A percentile compares a stretch with the other conserved stretches of the same genome.
phyloP scores from a whole-genome alignment of 352 stramenopile genomes.

The Lagenidium sp. region DNA sequence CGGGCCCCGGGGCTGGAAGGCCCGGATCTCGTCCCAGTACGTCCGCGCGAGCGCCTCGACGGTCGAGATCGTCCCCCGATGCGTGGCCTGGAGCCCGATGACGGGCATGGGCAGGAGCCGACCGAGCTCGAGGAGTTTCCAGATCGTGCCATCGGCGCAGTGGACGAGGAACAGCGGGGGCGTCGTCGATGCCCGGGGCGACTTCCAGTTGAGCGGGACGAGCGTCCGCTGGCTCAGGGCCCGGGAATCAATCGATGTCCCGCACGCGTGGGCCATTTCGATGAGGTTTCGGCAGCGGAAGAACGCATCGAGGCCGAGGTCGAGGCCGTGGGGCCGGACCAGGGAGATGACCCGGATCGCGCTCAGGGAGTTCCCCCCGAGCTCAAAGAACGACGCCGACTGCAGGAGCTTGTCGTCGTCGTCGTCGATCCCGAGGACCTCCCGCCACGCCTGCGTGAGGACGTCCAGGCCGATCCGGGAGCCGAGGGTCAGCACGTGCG shows the following conservation, averaged over 20 bases:
- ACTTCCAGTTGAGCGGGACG: slow-evolving; percentile 29
- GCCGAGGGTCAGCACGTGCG: slow-evolving; percentile 1
- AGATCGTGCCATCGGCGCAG: slow-evolving; percentile 41
- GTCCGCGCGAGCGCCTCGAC: slow-evolving; percentile 25
- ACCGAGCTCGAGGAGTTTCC: slow-evolving; percentile 47
- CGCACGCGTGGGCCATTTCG: slow-evolving; percentile 24
- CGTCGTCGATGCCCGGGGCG: background rate
- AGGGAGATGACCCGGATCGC: slow-evolving; percentile 57
- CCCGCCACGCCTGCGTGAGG: slow-evolving; percentile 36
- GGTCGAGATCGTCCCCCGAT: slow-evolving; percentile 1
- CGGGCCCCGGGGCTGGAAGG: slow-evolving; percentile 20
- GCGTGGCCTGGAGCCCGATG: slow-evolving; percentile 24
- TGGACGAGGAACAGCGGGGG: slow-evolving; percentile 38
- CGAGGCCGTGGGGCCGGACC: slow-evolving; percentile 32
- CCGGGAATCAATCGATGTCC: background rate
- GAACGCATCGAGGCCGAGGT: slow-evolving; percentile 32
- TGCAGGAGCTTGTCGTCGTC: slow-evolving; percentile 17
- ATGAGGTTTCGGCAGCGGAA: slow-evolving; percentile 26
- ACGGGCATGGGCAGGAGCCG: slow-evolving; percentile 22
- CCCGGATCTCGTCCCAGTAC: slow-evolving; percentile 26
- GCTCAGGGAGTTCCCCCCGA: slow-evolving; percentile 55
- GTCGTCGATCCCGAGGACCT: slow-evolving; percentile 31
- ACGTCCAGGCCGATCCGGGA: slow-evolving; percentile 23
- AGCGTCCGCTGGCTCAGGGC: slow-evolving; percentile 10
- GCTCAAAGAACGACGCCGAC: slow-evolving; percentile 46